phyloP scores from a whole-genome alignment of 2,329 filamentous ascomycete species.

The Tolypocladium amazonense region DNA sequence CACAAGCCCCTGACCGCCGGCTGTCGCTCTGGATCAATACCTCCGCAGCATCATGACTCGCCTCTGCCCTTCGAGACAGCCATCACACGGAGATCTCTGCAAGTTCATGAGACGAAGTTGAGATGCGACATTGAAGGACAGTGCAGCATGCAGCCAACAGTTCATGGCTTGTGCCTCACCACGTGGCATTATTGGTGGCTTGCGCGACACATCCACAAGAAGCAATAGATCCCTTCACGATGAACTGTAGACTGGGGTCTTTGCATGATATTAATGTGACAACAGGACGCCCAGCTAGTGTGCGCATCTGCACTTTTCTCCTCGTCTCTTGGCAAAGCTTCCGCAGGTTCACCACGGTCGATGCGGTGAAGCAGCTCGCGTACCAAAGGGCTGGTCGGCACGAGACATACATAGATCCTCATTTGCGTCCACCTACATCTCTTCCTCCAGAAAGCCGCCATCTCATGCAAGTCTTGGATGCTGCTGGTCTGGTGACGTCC shows the following conservation, averaged over 20 bases:
- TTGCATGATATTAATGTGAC: neutral
- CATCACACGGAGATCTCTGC: neutral
- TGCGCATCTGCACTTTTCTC: neutral
- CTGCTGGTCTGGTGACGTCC: neutral
- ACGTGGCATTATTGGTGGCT: neutral
- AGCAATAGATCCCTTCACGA: neutral
- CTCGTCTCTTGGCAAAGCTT: neutral
- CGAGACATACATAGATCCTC: neutral
- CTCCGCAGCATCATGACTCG: neutral
- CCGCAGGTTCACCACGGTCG: neutral
- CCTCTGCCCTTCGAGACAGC: neutral
- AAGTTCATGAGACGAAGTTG: neutral
- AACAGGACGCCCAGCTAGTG: neutral
- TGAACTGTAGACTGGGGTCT: neutral
- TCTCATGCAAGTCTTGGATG: neutral
- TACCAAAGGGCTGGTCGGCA: neutral
- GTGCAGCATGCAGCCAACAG: neutral
- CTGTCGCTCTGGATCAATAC: neutral
- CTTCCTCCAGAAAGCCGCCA: neutral
- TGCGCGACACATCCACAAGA: neutral
- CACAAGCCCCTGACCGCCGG: neutral
- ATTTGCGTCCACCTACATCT: neutral
- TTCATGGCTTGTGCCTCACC: neutral
- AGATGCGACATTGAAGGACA: neutral
- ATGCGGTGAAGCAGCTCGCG: neutral